These are phyloP conservation scores for Bipolaris zeicola DNA, from an alignment of 2,329 filamentous ascomycete species.

Conservation along the genomic window DNA sequence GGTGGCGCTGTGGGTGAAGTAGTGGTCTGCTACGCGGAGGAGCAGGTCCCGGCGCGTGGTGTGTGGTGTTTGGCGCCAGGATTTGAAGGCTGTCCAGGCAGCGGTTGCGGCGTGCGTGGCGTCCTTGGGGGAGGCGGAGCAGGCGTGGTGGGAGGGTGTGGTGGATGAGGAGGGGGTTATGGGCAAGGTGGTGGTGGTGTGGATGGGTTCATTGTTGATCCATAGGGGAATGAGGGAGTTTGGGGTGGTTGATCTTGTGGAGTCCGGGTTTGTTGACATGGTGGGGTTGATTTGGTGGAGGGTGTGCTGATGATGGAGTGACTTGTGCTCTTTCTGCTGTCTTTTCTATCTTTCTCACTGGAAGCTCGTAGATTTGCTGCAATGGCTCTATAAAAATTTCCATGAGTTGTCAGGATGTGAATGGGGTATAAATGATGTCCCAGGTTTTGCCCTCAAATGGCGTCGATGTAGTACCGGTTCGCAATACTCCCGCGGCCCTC, in stretches of 20 bases:
- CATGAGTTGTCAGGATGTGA: neutral
- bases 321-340: neutral
- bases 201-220: constrained; percentile 52
- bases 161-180: constrained; percentile 61
- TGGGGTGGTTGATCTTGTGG: neutral
- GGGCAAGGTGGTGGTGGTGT: constrained; percentile 51
- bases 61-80: constrained; percentile 69
- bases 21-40: constrained; percentile 67
- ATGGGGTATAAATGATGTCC: neutral
- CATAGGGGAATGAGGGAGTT: constrained; percentile 47
- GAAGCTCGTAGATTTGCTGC: neutral
- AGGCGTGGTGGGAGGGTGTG: constrained; percentile 59
- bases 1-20: constrained; percentile 64
- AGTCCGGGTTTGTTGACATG: neutral
- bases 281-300: neutral
- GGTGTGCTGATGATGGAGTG: neutral
- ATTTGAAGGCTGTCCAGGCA: constrained; percentile 67
- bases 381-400: neutral
- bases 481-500: neutral
- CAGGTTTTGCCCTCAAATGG: neutral
- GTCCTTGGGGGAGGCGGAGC: constrained; percentile 59
- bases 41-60: constrained; percentile 69
- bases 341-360: no score
- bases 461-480: neutral
- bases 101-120: constrained; percentile 61